phyloP scores from a whole-genome alignment of 176 grass and related monocot genomes.

The Secale cereale region DNA sequence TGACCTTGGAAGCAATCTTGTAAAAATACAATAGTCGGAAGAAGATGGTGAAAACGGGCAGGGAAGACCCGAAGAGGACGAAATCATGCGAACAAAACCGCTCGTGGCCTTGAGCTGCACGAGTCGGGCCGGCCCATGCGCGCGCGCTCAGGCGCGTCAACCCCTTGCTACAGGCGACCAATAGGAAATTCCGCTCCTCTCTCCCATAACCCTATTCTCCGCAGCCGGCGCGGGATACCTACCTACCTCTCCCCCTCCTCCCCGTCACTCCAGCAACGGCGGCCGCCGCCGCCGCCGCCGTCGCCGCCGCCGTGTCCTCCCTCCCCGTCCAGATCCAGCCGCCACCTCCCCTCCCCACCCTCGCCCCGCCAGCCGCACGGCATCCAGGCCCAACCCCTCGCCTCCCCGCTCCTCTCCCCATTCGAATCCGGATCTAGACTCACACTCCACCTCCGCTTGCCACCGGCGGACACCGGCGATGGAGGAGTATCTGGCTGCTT shows the following conservation, averaged over 20 bases:
- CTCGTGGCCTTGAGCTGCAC: no score
- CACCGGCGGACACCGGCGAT: neutral
- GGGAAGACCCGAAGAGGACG: no score
- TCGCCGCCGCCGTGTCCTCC: neutral
- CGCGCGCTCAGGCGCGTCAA: neutral
- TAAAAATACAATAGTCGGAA: no score
- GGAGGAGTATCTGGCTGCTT: neutral
- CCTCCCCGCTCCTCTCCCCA: neutral
- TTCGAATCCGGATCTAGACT: neutral
- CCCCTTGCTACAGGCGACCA: neutral
- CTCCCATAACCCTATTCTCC: neutral
- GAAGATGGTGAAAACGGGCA: no score
- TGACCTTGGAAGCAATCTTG: no score
- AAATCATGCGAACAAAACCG: no score
- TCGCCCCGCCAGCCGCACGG: neutral
- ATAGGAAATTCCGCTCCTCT: neutral
- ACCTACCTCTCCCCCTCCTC: neutral
- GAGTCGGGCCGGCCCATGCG: no score
- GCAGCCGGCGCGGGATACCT: neutral
- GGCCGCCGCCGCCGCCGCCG: no score
- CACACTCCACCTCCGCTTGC: fast-evolving
- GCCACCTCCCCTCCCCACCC: neutral
- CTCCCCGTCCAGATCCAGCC: neutral
- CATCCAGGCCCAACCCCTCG: neutral
- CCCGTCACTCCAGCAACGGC: neutral